Percentiles rank a stretch among this genome's conserved stretches.
Evolutionary conservation across 345 rosid species (phyloP).

Genomic region (Triadica sebifera): DNA sequence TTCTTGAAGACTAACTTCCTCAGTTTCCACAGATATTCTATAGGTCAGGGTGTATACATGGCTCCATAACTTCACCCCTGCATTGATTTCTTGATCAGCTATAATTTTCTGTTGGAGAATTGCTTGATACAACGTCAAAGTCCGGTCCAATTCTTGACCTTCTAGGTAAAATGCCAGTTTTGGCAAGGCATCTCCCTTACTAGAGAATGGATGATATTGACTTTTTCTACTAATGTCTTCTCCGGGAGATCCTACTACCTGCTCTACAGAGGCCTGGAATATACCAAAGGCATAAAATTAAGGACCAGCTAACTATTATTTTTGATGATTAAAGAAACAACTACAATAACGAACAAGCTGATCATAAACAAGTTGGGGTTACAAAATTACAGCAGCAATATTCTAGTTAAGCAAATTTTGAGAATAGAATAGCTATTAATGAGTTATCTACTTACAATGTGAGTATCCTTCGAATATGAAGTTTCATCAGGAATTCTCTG

Average conservation of each 20-base stretch:
- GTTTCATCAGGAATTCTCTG: constrained; percentile 30
- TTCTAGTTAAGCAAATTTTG: constrained; percentile 9
- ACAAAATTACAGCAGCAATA: not conserved
- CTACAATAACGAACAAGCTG: not conserved
- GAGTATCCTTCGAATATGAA: constrained; percentile 21
- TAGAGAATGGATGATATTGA: constrained; percentile 33
- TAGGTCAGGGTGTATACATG: constrained; percentile 60
- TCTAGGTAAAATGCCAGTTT: constrained; percentile 64
- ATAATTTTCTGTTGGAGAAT: constrained; percentile 64
- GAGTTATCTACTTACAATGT: constrained; percentile 30
- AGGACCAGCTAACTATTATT: not conserved
- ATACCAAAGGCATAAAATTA: not conserved
- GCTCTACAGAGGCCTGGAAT: constrained; percentile 40
- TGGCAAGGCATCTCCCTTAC: constrained; percentile 30
- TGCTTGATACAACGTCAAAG: constrained; percentile 70
- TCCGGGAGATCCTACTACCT: constrained; percentile 29
- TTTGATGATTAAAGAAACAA: not conserved
- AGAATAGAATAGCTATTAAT: not conserved
- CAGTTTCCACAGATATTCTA: constrained; percentile 41
- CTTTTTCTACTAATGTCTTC: constrained; percentile 19
- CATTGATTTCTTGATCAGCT: constrained; percentile 48
- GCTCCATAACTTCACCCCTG: constrained; percentile 55
- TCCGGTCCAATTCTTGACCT: constrained; percentile 56
- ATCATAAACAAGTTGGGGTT: not conserved
- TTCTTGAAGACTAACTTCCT: constrained; percentile 26